Evolutionary conservation across 371 early-diverging fungal genomes (phyloP), one percentile per base, ranked within the genome.

Genomic region (Mortierella sp.): DNA sequence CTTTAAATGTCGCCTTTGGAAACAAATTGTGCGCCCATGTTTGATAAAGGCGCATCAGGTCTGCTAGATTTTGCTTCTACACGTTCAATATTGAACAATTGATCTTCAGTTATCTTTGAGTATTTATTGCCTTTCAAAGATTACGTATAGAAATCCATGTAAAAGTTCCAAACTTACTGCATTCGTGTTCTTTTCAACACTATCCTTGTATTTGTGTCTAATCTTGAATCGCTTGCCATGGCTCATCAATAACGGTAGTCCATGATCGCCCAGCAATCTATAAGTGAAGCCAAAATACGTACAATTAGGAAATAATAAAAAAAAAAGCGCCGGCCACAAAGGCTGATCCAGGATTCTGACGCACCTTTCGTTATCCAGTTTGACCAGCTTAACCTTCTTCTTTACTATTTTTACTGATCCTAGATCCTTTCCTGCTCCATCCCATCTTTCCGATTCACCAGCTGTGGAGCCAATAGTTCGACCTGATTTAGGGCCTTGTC

Each of bases 21-120:
- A 80, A 80, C 28, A 80, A 22, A 51, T 74, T 74, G 40, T 80
- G 75, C 0, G 68, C 80, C 80, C 80, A 80, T 10, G 75, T 80
- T 42, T 80, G 80, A 59, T 70, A 74, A 13, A 80, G 17, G 1
- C 70, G 59, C 80, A 80, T 80, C 57, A 80, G 31, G 28, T 75
- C 68, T 17, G 58, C 66, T 42, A 80, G 5, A 37, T 80, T 80
- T 23, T 70, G 51, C 67, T 70, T 80, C 80, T 80, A 74, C 17
- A 17, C 17, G 7, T 22, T n/a, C 23, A 49, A 40, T 10, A 3
- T 45, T 61, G 47, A 47, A 23, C 9, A 40, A 66, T 19, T 26
- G 35, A 7, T 53, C n/a, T 40, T 49, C 40, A 40, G 15, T 13
- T 40, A 40, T 40, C 40, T 37, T 37, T 13, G 40, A 37, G n/a